These are phyloP conservation scores for Tetrahymena elliotti DNA, from an alignment of 73 alveolate genomes.

Conservation along the genomic window DNA sequence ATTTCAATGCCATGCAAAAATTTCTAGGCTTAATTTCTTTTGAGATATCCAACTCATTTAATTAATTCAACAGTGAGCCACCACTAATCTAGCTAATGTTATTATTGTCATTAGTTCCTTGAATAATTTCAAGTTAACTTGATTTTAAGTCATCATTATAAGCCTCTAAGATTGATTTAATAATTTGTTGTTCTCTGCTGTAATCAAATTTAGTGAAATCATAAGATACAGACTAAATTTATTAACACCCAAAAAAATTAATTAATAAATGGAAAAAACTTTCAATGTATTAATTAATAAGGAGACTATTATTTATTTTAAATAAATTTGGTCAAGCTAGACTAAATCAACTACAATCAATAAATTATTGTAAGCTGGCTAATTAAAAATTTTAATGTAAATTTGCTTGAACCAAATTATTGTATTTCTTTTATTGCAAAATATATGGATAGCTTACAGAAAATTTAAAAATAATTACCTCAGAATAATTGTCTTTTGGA, in stretches of 20 bases:
- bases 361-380: neutral
- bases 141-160: neutral
- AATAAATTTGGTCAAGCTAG: neutral
- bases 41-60: neutral
- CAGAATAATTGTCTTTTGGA: neutral
- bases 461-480: neutral
- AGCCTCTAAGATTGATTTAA: neutral
- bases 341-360: neutral
- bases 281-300: neutral
- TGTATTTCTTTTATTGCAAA: neutral
- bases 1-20: neutral
- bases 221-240: neutral
- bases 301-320: neutral
- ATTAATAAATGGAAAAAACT: too few relatives aligned
- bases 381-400: neutral
- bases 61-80: neutral
- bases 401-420: neutral
- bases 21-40: neutral
- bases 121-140: neutral
- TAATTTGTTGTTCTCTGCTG: neutral
- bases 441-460: neutral
- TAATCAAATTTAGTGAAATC: neutral
- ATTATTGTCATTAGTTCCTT: neutral
- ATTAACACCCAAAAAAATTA: neutral
- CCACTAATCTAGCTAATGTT: neutral